phyloP scores from a whole-genome alignment of 768 basidiomycete genomes.

The Leucocoprinus birnbaumii region DNA sequence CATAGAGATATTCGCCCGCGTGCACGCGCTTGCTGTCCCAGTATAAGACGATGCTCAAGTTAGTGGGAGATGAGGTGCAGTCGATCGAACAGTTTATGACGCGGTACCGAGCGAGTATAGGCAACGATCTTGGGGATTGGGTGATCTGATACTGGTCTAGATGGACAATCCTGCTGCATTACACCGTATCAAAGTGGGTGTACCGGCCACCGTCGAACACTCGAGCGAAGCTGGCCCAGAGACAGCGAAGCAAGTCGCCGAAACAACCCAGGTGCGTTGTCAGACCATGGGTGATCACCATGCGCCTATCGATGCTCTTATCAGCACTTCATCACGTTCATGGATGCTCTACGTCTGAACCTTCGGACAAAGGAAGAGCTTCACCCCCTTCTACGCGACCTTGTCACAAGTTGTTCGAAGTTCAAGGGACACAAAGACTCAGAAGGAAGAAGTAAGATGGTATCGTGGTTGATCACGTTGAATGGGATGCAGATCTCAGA shows the following conservation, averaged over 20 bases:
- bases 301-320: background rate
- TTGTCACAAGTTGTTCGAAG: constrained; percentile 91
- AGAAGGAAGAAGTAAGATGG: constrained; percentile 93
- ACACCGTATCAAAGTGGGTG: constrained; percentile 86
- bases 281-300: too few relatives aligned
- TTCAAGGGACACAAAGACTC: constrained; percentile 96
- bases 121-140: constrained; percentile 19
- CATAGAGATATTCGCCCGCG: constrained; percentile 90
- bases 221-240: constrained; percentile 90
- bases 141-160: constrained; percentile 28
- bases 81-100: constrained; percentile 90
- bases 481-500: constrained; percentile 98
- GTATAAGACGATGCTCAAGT: constrained; percentile 96
- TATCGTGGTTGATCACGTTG: constrained; percentile 94
- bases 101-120: constrained; percentile 66
- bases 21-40: constrained; percentile 91
- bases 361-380: constrained; percentile 97
- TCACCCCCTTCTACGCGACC: constrained; percentile 90
- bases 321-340: constrained; percentile 96
- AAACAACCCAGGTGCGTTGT: too few relatives aligned
- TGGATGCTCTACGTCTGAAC: constrained; percentile 93
- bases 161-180: constrained; percentile 72
- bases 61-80: constrained; percentile 84
- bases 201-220: constrained; percentile 96
- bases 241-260: constrained; percentile 78